Percentiles rank a stretch among this genome's conserved stretches.
Conservation (phyloP, 1,139 yeast species). For the Candida sanyaensis region DNA sequence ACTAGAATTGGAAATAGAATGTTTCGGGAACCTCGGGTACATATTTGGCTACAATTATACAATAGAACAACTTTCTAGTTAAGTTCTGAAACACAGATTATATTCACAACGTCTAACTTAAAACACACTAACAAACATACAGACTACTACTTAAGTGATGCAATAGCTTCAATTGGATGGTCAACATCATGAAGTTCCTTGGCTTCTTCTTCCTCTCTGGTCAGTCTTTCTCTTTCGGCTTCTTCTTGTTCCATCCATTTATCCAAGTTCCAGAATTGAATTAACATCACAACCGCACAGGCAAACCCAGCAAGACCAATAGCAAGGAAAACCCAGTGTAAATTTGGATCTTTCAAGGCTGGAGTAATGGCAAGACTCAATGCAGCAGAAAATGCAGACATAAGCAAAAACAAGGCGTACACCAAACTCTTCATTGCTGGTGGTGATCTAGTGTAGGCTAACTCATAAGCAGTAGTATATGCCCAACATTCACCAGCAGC, state of each 20-base stretch:
- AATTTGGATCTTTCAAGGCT: constrained; percentile 54
- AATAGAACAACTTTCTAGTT: no score
- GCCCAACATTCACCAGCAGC: constrained; percentile 74
- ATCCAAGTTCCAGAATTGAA: constrained; percentile 55
- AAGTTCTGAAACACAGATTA: no score
- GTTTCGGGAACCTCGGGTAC: no score
- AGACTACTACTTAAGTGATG: background rate
- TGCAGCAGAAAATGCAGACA: constrained; percentile 62
- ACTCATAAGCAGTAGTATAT: constrained; percentile 65
- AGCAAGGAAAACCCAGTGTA: constrained; percentile 57
- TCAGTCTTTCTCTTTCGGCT: constrained; percentile 24
- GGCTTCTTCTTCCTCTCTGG: constrained; percentile 12
- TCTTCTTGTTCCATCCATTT: constrained; percentile 50
- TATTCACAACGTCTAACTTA: no score
- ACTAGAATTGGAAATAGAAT: no score
- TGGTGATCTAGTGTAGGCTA: constrained; percentile 72
- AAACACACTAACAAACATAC: no score
- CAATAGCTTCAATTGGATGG: constrained; percentile 1
- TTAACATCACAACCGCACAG: constrained; percentile 43
- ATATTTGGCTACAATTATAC: no score
- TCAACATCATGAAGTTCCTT: background rate
- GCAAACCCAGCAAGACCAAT: constrained; percentile 48
- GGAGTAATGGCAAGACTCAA: constrained; percentile 56
- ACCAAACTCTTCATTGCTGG: constrained; percentile 67
- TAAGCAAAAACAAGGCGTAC: constrained; percentile 63